Evolutionary conservation across 371 early-diverging fungal species (phyloP).

Genomic region (Rhizopus sp.): DNA sequence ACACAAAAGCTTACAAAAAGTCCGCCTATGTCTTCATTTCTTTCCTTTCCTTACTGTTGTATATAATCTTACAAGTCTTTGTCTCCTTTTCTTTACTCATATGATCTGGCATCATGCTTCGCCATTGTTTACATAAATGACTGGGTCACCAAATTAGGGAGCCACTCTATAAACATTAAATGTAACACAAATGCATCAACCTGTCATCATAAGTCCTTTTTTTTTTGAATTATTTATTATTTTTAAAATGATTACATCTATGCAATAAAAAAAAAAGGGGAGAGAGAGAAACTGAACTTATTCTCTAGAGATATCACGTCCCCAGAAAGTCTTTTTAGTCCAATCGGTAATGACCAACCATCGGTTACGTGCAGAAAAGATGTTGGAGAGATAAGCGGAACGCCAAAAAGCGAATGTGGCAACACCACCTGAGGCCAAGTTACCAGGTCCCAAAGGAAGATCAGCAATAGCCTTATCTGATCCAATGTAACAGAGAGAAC

Average conservation of each 20-base stretch:
- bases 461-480: slow-evolving; percentile 92
- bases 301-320: slow-evolving; percentile 91
- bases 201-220: background rate
- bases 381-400: slow-evolving; percentile 69
- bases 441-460: slow-evolving; percentile 75
- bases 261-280: slow-evolving; percentile 5
- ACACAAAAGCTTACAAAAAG: too few species aligned
- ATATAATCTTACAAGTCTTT: too few species aligned
- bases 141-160: too few species aligned
- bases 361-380: slow-evolving; percentile 84
- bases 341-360: slow-evolving; percentile 87
- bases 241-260: background rate
- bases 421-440: slow-evolving; percentile 71
- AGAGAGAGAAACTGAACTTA: slow-evolving; percentile 35
- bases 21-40: too few species aligned
- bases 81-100: too few species aligned
- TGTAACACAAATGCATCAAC: too few species aligned
- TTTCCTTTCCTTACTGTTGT: too few species aligned
- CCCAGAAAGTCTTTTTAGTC: slow-evolving; percentile 85
- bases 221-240: background rate
- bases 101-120: too few species aligned
- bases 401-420: slow-evolving; percentile 83
- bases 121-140: too few species aligned
- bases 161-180: too few species aligned
- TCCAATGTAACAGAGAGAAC: slow-evolving; percentile 90